These are phyloP conservation scores for Leishmania guyanensis DNA, from an alignment of 208 protist species.

Conservation along the genomic window DNA sequence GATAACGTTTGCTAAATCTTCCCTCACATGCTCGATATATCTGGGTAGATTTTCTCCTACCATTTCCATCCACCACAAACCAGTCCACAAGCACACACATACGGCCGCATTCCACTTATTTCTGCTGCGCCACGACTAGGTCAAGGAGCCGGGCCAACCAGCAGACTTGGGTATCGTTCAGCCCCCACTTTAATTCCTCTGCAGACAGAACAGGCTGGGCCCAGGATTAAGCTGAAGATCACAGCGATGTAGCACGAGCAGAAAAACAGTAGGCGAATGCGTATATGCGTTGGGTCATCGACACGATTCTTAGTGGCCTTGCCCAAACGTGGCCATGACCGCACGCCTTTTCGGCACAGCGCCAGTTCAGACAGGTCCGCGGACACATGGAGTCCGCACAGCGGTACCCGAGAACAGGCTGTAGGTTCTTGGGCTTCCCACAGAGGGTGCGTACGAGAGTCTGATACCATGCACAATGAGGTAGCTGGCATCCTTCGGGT, in stretches of 20 bases:
- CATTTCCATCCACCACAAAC: background rate
- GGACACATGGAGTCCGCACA: background rate
- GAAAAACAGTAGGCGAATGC: background rate
- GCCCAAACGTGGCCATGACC: background rate
- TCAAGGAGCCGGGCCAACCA: background rate
- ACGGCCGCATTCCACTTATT: background rate
- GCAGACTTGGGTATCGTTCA: background rate
- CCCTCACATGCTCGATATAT: background rate
- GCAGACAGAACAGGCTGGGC: background rate
- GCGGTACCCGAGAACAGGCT: background rate
- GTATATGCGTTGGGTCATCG: background rate
- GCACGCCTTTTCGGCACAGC: background rate
- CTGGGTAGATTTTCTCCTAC: background rate
- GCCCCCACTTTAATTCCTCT: background rate
- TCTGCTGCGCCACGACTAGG: background rate
- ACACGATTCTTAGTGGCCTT: background rate
- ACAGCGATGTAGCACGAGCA: background rate
- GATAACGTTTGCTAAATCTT: background rate
- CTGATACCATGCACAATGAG: background rate
- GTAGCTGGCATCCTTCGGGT: background rate
- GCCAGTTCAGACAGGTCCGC: background rate
- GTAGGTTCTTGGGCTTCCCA: background rate
- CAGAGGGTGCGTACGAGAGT: background rate
- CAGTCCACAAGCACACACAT: background rate
- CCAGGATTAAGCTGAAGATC: background rate